Conservation (phyloP, 2,329 filamentous ascomycete genomes). For the Sclerotinia nivalis region DNA sequence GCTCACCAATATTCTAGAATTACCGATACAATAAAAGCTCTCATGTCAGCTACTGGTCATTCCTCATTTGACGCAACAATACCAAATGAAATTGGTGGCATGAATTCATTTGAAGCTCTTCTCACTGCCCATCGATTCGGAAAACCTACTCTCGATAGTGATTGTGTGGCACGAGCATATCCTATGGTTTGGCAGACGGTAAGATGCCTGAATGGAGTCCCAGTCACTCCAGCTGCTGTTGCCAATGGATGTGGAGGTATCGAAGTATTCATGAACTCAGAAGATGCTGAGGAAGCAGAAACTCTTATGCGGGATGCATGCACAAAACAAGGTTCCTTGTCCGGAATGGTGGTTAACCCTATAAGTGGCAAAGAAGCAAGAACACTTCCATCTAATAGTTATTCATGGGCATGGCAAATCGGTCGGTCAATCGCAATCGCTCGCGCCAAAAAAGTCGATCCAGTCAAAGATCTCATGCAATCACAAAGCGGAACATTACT, state of each 20-base stretch:
- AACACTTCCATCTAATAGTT: constrained; percentile 37
- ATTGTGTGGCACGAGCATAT: constrained; percentile 40
- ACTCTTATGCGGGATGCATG: constrained; percentile 37
- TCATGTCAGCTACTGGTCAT: constrained; percentile 32
- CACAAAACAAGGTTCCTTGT: constrained; percentile 35
- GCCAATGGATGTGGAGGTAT: constrained; percentile 33
- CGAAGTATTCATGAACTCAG: constrained; percentile 33
- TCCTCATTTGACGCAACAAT: constrained; percentile 53
- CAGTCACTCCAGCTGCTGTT: constrained; percentile 36
- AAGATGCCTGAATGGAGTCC: constrained; percentile 36
- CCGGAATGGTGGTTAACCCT: constrained; percentile 37
- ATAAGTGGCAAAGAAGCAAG: constrained; percentile 37
- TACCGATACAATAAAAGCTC: constrained; percentile 36
- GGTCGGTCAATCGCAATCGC: constrained; percentile 57
- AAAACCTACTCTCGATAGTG: constrained; percentile 37
- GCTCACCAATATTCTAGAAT: constrained; percentile 29
- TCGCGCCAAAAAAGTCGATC: constrained; percentile 36
- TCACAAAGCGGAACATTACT: constrained; percentile 37
- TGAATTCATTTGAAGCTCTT: constrained; percentile 50
- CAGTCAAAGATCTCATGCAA: constrained; percentile 34
- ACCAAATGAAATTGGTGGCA: constrained; percentile 65
- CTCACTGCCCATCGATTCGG: constrained; percentile 35
- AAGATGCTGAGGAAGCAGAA: constrained; percentile 36
- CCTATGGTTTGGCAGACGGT: constrained; percentile 40
- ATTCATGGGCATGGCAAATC: constrained; percentile 49